These are phyloP conservation scores for Oenanthe sinensis DNA, from an alignment of 129 eudicot species.

Conservation along the genomic window DNA sequence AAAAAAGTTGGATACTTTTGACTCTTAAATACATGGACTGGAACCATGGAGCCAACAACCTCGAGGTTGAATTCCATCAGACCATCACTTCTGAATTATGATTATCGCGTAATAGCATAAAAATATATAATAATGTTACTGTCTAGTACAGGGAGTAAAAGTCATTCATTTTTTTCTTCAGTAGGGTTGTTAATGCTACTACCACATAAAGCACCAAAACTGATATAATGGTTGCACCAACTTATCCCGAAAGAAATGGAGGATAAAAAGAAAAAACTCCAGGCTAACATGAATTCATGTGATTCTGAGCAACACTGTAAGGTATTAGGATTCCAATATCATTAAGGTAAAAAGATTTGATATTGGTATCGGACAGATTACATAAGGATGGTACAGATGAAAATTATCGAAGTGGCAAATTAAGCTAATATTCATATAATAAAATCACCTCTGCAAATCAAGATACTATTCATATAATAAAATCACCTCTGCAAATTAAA, in stretches of 20 bases:
- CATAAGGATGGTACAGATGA: not conserved
- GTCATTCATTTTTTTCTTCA: not conserved
- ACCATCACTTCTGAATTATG: too few relatives aligned
- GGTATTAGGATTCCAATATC: not conserved
- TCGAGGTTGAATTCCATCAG: too few relatives aligned
- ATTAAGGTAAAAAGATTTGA: not conserved
- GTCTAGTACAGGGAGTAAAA: not conserved
- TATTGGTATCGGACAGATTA: not conserved
- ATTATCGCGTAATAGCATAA: too few relatives aligned
- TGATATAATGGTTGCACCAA: not conserved
- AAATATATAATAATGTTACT: too few relatives aligned
- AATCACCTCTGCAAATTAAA: conserved; percentile 37
- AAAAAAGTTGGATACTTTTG: not conserved
- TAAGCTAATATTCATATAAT: not conserved
- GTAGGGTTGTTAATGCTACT: not conserved
- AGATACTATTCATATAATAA: not conserved
- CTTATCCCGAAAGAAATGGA: not conserved
- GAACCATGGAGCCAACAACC: not conserved
- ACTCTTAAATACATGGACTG: not conserved
- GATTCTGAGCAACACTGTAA: not conserved
- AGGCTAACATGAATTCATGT: not conserved
- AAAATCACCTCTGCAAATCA: conserved; percentile 49
- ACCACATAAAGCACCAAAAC: not conserved
- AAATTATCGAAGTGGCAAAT: not conserved
- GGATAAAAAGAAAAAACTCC: not conserved